Base-by-base conservation (phyloP, 306 rosid genomes). In the Canavalia gladiata region DNA sequence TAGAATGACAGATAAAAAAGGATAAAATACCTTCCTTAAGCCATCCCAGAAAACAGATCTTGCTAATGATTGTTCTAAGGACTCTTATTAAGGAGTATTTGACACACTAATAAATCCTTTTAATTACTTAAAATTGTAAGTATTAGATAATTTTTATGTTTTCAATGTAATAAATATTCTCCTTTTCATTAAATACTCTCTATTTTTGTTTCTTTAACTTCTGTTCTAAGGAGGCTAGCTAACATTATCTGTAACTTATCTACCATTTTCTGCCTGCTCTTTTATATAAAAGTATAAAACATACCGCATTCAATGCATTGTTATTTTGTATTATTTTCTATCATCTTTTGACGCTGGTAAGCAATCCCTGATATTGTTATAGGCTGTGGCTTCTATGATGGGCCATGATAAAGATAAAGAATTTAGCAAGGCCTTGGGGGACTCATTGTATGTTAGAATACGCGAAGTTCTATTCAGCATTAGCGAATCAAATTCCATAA, bases 321-420 rank as follows among this genome's bases (percentile, higher is more conserved):
- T 63, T 77, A 66, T 60, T 63, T 37, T 68, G 12, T 74, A 34
- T 51, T 18, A 3, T 79, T 46, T 3, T 55, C 25, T 39, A 12
- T 43, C 33, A 13, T 74, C 46, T 56, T 67, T 29, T 63, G 81
- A 84, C 55, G 39, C 69, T 18, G 25, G 25, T 54, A 80, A 47
- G 30, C 72, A 56, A 64, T 37, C 69, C 50, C 62, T 70, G 39
- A 76, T 56, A 49, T 62, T 75, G 46, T 70, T 72, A 47, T 81
- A 93, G 99, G 97, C 87, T 34, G 97, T 92, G 88, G 75, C 91
- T 78, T 91, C 98, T 46, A 88, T 34, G 77, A 81, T 83, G 87
- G 84, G 83, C 59, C 3, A 77, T 45, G 82, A 93, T 79, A 78
- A 81, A 78, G 97, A 89, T 79, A 78, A 80, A 74, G 97, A 89